Percentiles rank a stretch among this genome's conserved stretches.
phyloP scores from a whole-genome alignment of 2,329 filamentous ascomycete species.

The Torrubiella hemipterigena region DNA sequence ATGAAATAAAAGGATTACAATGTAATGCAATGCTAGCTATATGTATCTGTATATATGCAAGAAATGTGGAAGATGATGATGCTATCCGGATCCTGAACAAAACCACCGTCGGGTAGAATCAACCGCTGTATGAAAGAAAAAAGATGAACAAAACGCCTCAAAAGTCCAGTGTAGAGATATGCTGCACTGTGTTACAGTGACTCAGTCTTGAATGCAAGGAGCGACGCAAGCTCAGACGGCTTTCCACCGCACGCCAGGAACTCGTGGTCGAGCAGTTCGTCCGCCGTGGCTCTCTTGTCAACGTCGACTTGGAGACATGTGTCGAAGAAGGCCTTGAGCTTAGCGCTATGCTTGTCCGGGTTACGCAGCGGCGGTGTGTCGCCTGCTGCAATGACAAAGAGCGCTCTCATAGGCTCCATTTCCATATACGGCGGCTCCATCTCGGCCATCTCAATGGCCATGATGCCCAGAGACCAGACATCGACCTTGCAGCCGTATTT shows the following conservation, averaged over 20 bases:
- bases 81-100: no score
- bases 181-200: no score
- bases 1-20: no score
- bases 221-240: constrained; percentile 67
- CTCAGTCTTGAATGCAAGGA: constrained; percentile 73
- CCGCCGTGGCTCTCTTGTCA: constrained; percentile 80
- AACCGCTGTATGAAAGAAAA: no score
- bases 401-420: constrained; percentile 91
- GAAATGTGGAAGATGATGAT: no score
- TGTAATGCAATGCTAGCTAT: no score
- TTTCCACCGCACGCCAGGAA: constrained; percentile 92
- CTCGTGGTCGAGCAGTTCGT: constrained; percentile 81
- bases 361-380: constrained; percentile 95
- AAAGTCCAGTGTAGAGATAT: no score
- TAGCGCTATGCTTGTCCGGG: constrained; percentile 92
- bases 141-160: no score
- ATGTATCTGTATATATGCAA: no score
- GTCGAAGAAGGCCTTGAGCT: constrained; percentile 91
- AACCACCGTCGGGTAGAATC: no score
- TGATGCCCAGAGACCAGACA: constrained; percentile 97
- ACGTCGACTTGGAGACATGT: constrained; percentile 96
- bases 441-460: constrained; percentile 99
- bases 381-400: constrained; percentile 96
- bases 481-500: constrained; percentile 97
- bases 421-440: constrained; percentile 96